Base-by-base conservation (phyloP, 306 rosid species). In the Inga laurina region DNA sequence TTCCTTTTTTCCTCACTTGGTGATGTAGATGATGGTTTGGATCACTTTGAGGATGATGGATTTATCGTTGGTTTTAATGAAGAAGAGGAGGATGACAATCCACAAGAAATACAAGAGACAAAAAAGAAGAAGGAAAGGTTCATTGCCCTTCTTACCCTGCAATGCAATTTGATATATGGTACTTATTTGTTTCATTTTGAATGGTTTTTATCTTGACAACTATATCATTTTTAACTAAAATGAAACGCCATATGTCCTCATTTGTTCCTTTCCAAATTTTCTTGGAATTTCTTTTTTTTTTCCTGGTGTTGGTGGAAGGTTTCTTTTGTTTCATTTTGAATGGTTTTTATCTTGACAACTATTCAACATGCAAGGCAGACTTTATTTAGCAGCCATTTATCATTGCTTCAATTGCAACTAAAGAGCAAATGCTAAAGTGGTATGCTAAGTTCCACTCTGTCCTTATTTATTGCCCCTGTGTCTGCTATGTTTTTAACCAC, bases 341-440 rank as follows among this genome's bases (percentile, higher is more conserved):
- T 80, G 70, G 22, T 10, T 77, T 57, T 77, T 65, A 45, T 43
- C n/a, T 21, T 79, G 73, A 71, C 54, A 46, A 77, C 49, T 74
- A 61, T 78, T 75, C 66, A 56, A 44, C 37, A 80, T 82, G 56
- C 81, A 83, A 79, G 86, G 80, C 45, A 46, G 75, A 81, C 67
- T 45, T 27, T 54, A 64, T 69, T 27, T 86, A 89, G 84, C 97
- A 96, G 98, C 98, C 99, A 67, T 96, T 96, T 88, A 91, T 96
- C 73, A 90, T 96, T 87, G 99, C 99, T 62, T 94, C 99, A 75
- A 96, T 98, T 67, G 97, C 92, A 79, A 92, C 98, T 12, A 86
- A 90, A 84, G 95, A 89, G 54, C 97, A 96, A 86, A 94, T 94
- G 98, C 74, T 75, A 81, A 92, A 87, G 88, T 96, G 99, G 98